Percentiles rank a stretch among this genome's conserved stretches.
Conservation (phyloP, 2,329 filamentous ascomycete species). For the Fusarium decemcellulare region DNA sequence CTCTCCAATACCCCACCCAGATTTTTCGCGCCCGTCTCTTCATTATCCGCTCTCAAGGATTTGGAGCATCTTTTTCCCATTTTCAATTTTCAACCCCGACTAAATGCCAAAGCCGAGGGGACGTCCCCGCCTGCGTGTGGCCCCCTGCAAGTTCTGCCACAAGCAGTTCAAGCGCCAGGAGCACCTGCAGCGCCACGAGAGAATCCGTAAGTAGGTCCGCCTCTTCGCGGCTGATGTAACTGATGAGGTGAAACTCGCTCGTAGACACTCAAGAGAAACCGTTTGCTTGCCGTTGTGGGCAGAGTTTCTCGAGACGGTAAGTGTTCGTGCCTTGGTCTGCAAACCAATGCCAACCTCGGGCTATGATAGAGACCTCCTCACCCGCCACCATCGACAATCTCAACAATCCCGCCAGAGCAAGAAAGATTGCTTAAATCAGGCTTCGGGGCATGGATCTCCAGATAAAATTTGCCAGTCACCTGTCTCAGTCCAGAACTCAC, state of each 20-base stretch:
- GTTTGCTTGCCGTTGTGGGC: constrained; percentile 4
- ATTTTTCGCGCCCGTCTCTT: too few species aligned
- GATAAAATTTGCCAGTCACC: not conserved
- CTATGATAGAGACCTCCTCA: constrained; percentile 2
- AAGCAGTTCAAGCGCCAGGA: constrained; percentile 27
- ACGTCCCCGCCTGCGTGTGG: constrained; percentile 22
- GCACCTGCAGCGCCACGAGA: constrained; percentile 23
- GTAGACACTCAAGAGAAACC: constrained; percentile 15
- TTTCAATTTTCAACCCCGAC: not conserved
- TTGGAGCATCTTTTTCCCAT: too few species aligned
- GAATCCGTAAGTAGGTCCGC: constrained; percentile 12
- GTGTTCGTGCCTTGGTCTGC: not conserved
- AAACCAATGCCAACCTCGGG: not conserved
- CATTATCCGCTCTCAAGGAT: not conserved
- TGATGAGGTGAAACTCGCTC: not conserved
- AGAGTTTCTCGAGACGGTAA: constrained; percentile 11
- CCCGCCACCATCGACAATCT: constrained; percentile 11
- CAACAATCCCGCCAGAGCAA: not conserved
- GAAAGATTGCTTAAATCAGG: not conserved
- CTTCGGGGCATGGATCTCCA: not conserved
- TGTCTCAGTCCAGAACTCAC: not conserved
- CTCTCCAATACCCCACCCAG: too few species aligned
- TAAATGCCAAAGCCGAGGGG: constrained; percentile 15
- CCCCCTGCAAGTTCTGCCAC: constrained; percentile 28
- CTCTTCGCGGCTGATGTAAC: not conserved